phyloP scores from a whole-genome alignment of 805 yeast species.

The Saturnispora hagleri region DNA sequence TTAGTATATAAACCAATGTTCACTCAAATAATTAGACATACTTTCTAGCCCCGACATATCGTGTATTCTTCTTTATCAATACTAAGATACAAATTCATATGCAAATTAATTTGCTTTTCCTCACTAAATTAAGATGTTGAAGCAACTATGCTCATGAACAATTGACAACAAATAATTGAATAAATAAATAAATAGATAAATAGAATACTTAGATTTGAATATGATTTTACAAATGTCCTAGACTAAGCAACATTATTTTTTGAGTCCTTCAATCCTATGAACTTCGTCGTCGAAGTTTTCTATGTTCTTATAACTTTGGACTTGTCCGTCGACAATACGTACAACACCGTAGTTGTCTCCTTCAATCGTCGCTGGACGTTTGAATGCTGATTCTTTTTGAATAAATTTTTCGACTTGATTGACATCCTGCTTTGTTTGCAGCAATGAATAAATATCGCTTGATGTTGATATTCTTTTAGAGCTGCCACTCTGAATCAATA shows the following conservation, averaged over 20 bases:
- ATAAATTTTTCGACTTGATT: conserved; percentile 19
- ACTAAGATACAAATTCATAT: neutral
- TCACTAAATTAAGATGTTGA: neutral
- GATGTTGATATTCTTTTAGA: conserved; percentile 9
- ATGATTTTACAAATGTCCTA: neutral
- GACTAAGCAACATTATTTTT: neutral
- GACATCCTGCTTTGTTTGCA: conserved; percentile 13
- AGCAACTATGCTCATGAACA: conserved; percentile 1
- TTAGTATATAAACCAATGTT: conserved; percentile 2
- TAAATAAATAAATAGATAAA: neutral
- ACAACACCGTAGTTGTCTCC: conserved; percentile 43
- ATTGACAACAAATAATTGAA: neutral
- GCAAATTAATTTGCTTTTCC: neutral
- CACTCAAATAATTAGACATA: conserved; percentile 18
- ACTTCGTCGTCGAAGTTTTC: conserved; percentile 33
- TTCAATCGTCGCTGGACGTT: conserved; percentile 18
- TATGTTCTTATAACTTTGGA: conserved; percentile 34
- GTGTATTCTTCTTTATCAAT: neutral
- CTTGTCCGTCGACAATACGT: conserved; percentile 34
- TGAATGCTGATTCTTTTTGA: conserved; percentile 14
- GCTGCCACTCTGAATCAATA: conserved; percentile 39
- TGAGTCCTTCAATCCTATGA: conserved; percentile 21
- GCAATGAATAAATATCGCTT: neutral
- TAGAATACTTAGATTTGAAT: neutral
- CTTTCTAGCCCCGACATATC: conserved; percentile 35